Evolutionary conservation across 164 flowering plant genomes (phyloP).

Genomic region (Dillenia turbinata): DNA sequence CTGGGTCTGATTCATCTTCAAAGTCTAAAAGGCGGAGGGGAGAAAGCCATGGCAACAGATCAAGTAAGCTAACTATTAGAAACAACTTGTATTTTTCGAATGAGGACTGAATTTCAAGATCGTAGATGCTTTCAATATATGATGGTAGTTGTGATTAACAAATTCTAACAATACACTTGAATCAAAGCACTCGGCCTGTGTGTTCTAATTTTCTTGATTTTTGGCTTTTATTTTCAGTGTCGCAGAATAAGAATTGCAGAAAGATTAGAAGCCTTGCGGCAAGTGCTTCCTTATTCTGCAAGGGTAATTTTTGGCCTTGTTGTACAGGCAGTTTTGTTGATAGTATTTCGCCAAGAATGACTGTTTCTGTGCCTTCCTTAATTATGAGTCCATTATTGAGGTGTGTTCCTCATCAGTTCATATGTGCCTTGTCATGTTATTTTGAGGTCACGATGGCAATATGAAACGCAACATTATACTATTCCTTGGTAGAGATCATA

Average conservation of each 20-base stretch:
- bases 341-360: neutral
- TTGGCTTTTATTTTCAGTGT: conserved; percentile 22
- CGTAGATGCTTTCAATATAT: neutral
- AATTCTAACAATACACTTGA: neutral
- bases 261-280: conserved; percentile 35
- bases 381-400: neutral
- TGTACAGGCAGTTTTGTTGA: neutral
- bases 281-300: conserved; percentile 36
- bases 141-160: neutral
- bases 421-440: neutral
- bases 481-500: too few relatives aligned
- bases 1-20: conserved; percentile 13
- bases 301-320: conserved; percentile 24
- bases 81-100: neutral
- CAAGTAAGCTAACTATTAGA: conserved; percentile 19
- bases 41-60: conserved; percentile 9
- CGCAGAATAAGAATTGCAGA: conserved; percentile 41
- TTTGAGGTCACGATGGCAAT: neutral
- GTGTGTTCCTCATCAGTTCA: neutral
- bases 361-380: neutral
- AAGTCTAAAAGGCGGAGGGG: conserved; percentile 11
- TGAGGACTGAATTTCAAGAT: neutral
- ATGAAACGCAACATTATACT: too few relatives aligned
- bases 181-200: neutral
- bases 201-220: conserved; percentile 1